These are phyloP conservation scores for Boletus bicolor DNA, from an alignment of 768 basidiomycete species.

Conservation along the genomic window DNA sequence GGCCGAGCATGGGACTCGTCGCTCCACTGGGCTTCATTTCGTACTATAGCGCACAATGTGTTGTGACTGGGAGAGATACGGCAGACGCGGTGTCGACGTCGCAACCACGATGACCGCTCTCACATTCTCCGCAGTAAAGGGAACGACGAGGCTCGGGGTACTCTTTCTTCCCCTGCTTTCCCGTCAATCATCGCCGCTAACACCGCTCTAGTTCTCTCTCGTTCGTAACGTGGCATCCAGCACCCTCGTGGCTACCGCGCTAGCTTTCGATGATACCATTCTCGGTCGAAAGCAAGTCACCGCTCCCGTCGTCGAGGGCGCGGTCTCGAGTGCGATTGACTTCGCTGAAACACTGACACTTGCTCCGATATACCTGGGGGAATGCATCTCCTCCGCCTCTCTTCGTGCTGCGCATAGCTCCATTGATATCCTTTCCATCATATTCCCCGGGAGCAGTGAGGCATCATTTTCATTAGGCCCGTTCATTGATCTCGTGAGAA, in stretches of 20 bases:
- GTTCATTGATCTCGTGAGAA: slow-evolving; percentile 75
- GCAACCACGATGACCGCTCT: slow-evolving; percentile 62
- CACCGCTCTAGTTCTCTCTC: slow-evolving; percentile 58
- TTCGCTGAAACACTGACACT: slow-evolving; percentile 71
- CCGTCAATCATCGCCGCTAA: slow-evolving; percentile 7
- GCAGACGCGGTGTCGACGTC: slow-evolving; percentile 60
- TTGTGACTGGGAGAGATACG: slow-evolving; percentile 39
- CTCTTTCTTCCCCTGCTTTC: slow-evolving; percentile 24
- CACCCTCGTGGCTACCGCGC: slow-evolving; percentile 55
- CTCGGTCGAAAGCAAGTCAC: slow-evolving; percentile 61
- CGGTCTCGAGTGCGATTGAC: slow-evolving; percentile 58
- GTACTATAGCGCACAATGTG: slow-evolving; percentile 22
- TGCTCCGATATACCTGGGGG: slow-evolving; percentile 69
- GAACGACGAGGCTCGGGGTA: slow-evolving; percentile 68
- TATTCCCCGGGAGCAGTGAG: slow-evolving; percentile 74
- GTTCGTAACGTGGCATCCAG: slow-evolving; percentile 59
- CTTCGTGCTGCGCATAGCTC: slow-evolving; percentile 72
- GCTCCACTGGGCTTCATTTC: slow-evolving; percentile 7
- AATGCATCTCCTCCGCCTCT: slow-evolving; percentile 74
- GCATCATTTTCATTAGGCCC: slow-evolving; percentile 78
- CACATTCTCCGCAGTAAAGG: slow-evolving; percentile 66
- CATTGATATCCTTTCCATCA: slow-evolving; percentile 66
- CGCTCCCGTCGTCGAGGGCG: slow-evolving; percentile 53
- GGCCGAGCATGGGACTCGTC: slow-evolving; percentile 22
- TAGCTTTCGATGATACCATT: slow-evolving; percentile 61